Evolutionary conservation across 108 stramenopile genomes (phyloP).

Genomic region (Pseudonitzschia multistriata): DNA sequence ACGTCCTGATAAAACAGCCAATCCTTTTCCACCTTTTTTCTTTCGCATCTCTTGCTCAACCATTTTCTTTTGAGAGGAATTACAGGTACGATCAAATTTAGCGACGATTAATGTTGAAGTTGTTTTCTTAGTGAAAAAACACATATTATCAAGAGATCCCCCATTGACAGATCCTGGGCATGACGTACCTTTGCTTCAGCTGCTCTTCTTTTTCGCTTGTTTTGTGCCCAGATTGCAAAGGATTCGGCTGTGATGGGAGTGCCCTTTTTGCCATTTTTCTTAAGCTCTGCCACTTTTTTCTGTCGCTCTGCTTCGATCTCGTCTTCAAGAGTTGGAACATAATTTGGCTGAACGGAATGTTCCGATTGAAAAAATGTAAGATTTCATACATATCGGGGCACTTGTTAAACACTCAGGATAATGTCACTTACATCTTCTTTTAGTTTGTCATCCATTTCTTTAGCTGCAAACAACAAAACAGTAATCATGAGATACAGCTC

Average conservation of each 20-base stretch:
- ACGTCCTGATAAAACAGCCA: slow-evolving; percentile 77
- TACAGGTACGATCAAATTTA: no score
- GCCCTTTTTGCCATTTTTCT: slow-evolving; percentile 59
- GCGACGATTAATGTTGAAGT: no score
- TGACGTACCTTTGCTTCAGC: slow-evolving; percentile 33
- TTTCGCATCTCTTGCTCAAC: slow-evolving; percentile 86
- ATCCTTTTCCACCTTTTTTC: slow-evolving; percentile 91
- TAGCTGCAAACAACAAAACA: slow-evolving; percentile 29
- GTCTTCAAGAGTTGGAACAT: slow-evolving; percentile 89
- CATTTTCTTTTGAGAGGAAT: slow-evolving; percentile 58
- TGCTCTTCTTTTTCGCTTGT: slow-evolving; percentile 74
- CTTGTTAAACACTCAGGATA: neutral
- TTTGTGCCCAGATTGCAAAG: slow-evolving; percentile 83
- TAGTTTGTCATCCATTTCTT: slow-evolving; percentile 84
- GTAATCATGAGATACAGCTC: neutral
- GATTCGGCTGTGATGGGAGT: slow-evolving; percentile 82
- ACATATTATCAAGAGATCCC: neutral
- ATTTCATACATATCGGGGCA: neutral
- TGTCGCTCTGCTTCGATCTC: slow-evolving; percentile 85
- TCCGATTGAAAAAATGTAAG: no score
- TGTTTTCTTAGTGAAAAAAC: no score
- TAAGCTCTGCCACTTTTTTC: slow-evolving; percentile 76
- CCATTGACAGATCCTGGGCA: neutral
- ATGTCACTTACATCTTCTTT: slow-evolving; percentile 70
- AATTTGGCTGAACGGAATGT: slow-evolving; percentile 82